Percentiles rank a stretch among this genome's conserved stretches.
These are phyloP conservation scores for Pyrenochaeta sp. DNA, from an alignment of 2,329 filamentous ascomycete species.

Conservation along the genomic window DNA sequence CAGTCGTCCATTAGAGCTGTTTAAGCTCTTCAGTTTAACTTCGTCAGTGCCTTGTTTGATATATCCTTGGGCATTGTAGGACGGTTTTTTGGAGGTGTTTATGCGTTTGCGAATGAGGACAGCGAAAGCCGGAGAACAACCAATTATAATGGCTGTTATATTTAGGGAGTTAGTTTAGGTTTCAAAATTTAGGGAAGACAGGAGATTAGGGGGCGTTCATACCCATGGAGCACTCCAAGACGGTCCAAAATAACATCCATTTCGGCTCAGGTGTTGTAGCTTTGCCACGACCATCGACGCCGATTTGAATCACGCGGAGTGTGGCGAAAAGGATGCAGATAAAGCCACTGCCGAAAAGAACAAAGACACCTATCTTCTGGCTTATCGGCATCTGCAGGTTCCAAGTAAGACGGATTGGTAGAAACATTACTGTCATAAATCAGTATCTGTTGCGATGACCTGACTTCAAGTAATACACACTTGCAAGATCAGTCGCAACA, in stretches of 20 bases:
- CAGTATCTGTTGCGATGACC: not conserved
- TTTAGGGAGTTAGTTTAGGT: slow-evolving; percentile 1
- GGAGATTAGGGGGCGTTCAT: not conserved
- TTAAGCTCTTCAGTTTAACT: slow-evolving; percentile 13
- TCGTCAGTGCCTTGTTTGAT: slow-evolving; percentile 11
- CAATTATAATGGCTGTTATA: slow-evolving; percentile 24
- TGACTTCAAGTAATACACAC: slow-evolving; percentile 14
- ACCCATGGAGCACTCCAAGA: slow-evolving; percentile 46
- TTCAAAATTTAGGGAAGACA: too few relatives aligned
- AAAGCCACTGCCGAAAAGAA: slow-evolving; percentile 27
- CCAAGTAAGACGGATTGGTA: slow-evolving; percentile 49
- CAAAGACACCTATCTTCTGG: slow-evolving; percentile 45
- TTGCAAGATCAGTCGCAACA: slow-evolving; percentile 45
- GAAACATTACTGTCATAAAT: slow-evolving; percentile 41
- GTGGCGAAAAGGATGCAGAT: slow-evolving; percentile 31
- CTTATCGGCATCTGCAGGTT: slow-evolving; percentile 43
- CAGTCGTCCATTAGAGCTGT: slow-evolving; percentile 1
- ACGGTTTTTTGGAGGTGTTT: slow-evolving; percentile 7
- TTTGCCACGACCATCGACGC: slow-evolving; percentile 24
- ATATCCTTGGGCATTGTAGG: slow-evolving; percentile 17
- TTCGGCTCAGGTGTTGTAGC: slow-evolving; percentile 37
- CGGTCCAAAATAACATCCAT: slow-evolving; percentile 48
- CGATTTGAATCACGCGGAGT: slow-evolving; percentile 42
- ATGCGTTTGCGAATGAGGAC: slow-evolving; percentile 16
- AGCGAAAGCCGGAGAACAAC: slow-evolving; percentile 12